Conservation (phyloP, 352 stramenopile genomes). For the Phytophthora meadii region DNA sequence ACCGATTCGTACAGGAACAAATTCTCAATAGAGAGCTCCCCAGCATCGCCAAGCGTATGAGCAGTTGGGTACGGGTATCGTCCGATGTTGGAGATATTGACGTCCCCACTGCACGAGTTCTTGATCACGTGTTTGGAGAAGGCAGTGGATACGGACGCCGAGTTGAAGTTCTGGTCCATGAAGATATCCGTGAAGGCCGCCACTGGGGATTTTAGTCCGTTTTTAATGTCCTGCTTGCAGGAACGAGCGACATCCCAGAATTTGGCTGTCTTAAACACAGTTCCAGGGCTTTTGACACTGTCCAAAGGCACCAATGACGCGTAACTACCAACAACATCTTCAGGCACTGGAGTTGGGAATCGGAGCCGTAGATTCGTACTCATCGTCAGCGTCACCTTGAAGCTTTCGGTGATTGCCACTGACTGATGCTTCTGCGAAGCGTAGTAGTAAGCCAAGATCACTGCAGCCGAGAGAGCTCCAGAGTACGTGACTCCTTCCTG, state of each 20-base stretch:
- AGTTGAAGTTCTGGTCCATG: slow-evolving; percentile 39
- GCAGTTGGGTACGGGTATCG: slow-evolving; percentile 29
- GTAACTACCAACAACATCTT: slow-evolving; percentile 42
- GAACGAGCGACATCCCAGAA: slow-evolving; percentile 60
- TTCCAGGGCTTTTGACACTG: slow-evolving; percentile 14
- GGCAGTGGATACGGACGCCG: slow-evolving; percentile 14
- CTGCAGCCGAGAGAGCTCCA: slow-evolving; percentile 35
- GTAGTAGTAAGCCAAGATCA: slow-evolving; percentile 34
- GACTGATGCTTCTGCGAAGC: slow-evolving; percentile 16
- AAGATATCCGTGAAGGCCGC: slow-evolving; percentile 34
- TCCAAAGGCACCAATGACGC: slow-evolving; percentile 28
- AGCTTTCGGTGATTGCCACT: slow-evolving; percentile 22
- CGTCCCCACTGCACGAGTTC: slow-evolving; percentile 32
- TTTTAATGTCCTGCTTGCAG: slow-evolving; percentile 31
- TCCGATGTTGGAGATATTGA: slow-evolving; percentile 46
- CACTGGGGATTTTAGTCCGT: slow-evolving; percentile 15
- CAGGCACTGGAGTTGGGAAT: slow-evolving; percentile 20
- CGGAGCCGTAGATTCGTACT: slow-evolving; percentile 35
- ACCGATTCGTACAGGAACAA: slow-evolving; percentile 61
- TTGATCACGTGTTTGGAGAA: slow-evolving; percentile 34
- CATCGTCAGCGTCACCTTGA: slow-evolving; percentile 28
- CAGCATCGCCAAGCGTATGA: slow-evolving; percentile 21
- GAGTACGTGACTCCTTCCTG: slow-evolving; percentile 45
- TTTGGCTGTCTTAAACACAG: slow-evolving; percentile 11
- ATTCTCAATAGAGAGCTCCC: slow-evolving; percentile 40